Conservation (phyloP, 345 rosid species). For the Euphorbia tirucalli region DNA sequence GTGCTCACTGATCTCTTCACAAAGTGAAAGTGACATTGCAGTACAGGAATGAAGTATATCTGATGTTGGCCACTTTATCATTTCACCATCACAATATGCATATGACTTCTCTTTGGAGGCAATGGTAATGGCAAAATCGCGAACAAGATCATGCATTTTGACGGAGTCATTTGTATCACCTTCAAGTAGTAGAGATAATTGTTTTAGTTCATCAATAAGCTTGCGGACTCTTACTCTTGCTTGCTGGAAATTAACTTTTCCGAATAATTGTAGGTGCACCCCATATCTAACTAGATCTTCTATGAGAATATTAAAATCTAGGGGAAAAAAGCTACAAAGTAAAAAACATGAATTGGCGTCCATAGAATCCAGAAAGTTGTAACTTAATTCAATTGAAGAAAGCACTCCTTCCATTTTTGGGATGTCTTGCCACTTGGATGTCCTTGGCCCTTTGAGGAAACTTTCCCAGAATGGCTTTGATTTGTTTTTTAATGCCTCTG, state of each 20-base stretch:
- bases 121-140: not conserved
- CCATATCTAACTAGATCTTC: conserved; percentile 13
- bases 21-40: not conserved
- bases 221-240: not conserved
- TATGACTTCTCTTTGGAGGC: not conserved
- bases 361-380: not conserved
- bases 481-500: not conserved
- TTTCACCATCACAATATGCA: not conserved
- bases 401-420: not conserved
- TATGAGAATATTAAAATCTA: not conserved
- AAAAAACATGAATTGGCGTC: conserved; percentile 1
- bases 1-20: not conserved
- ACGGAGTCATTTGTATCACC: not conserved
- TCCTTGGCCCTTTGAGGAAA: not conserved
- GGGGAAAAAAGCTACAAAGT: conserved; percentile 15
- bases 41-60: not conserved
- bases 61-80: not conserved
- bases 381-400: not conserved
- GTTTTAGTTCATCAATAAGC: not conserved
- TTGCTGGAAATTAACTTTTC: not conserved
- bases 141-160: conserved; percentile 11
- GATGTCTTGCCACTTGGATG: not conserved
- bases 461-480: not conserved
- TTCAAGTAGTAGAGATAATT: not conserved
- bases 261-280: not conserved